Percentiles rank a stretch among this genome's conserved stretches.
Evolutionary conservation across 495 filamentous ascomycete species (phyloP).

Genomic region (Trichocladium uniseriatum): DNA sequence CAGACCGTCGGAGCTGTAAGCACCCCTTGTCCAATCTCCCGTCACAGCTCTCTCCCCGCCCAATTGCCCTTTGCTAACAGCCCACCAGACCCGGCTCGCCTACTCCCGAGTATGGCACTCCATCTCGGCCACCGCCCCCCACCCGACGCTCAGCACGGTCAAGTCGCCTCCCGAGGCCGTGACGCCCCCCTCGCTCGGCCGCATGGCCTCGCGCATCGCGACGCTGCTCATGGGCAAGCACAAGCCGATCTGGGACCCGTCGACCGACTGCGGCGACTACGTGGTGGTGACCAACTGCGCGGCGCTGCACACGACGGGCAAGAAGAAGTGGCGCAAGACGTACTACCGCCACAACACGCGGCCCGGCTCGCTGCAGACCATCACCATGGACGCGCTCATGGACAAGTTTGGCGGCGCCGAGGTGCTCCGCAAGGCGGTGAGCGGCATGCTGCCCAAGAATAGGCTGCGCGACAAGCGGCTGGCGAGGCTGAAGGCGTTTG

Average conservation of each 20-base stretch:
- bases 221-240: conserved; percentile 95
- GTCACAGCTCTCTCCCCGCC: background rate
- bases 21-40: background rate
- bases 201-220: conserved; percentile 85
- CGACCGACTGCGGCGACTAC: conserved; percentile 98
- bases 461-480: conserved; percentile 73
- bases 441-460: conserved; percentile 98
- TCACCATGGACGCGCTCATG: conserved; percentile 93
- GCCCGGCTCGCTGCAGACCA: conserved; percentile 73
- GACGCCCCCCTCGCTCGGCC: conserved; percentile 65
- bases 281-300: conserved; percentile 87
- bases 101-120: conserved; percentile 94
- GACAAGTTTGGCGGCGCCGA: conserved; percentile 90
- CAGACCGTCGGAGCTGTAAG: conserved; percentile 20
- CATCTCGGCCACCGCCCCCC: conserved; percentile 55
- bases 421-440: conserved; percentile 83
- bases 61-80: conserved; percentile 1
- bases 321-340: conserved; percentile 84
- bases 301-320: conserved; percentile 78
- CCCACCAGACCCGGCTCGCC: conserved; percentile 81
- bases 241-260: conserved; percentile 95
- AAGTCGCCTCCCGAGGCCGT: conserved; percentile 43
- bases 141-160: conserved; percentile 44
- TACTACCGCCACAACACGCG: conserved; percentile 92
- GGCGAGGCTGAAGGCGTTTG: conserved; percentile 89